Base-by-base conservation (phyloP, 345 rosid species). In the Lepidium africanum region DNA sequence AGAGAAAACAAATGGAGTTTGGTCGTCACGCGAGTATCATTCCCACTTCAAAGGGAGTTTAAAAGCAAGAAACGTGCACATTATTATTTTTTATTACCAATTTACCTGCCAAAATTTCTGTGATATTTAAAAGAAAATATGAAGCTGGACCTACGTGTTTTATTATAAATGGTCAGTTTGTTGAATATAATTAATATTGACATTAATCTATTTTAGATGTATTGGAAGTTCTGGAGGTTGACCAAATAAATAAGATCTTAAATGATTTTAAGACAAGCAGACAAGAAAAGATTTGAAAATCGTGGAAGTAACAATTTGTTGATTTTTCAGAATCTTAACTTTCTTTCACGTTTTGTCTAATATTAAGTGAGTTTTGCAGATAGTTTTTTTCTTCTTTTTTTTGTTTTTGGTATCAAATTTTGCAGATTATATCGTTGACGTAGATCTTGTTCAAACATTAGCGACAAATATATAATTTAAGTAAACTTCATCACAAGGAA, bases 1-100 rank as follows among this genome's bases (percentile, higher is more conserved):
- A 65, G 13, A 66, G 52, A 53, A 47, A 49, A 42, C 21, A 9
- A 39, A 73, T 60, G 57, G 63, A 11, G 50, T 74, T 74, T 66
- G 72, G 56, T 60, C 15, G 68, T 67, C 78, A 74, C 64, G 73
- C 69, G 63, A 74, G 58, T 53, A 52, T 52, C 69, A 74, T 74
- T 52, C 49, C 68, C 77, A 67, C 72, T 59, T 15, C 15, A 42
- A 65, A 50, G 11, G 55, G 56, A 59, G 27, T 63, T 12, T 25
- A 45, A 51, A 43, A 38, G 30, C 39, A 1, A 57, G 3, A 19
- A 58, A 82, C 62, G 77, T 65, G 67, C 51, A 32, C 12, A 33
- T 45, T 5, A 43, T 54, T 53, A 40, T 16, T 46, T 25, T 5
- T 25, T 19, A 3, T 46, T 17, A 32, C 59, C 43, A 51, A 21